Evolutionary conservation across 1,284 basidiomycete genomes (phyloP).

Genomic region (Cutaneotrichosporon spelunceum): DNA sequence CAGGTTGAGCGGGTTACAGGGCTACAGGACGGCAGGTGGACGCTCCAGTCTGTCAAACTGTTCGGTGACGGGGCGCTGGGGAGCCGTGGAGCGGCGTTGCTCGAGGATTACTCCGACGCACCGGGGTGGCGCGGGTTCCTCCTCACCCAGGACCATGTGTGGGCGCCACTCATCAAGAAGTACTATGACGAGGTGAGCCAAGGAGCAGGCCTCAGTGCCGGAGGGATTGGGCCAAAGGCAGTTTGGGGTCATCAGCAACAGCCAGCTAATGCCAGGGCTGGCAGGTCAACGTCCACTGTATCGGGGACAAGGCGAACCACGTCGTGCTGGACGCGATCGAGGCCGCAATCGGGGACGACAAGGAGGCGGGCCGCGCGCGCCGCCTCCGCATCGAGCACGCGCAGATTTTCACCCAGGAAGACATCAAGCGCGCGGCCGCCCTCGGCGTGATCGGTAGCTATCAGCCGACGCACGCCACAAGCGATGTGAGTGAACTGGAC

Average conservation of each 20-base stretch:
- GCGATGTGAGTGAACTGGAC: constrained; percentile 47
- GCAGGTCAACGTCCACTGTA: constrained; percentile 71
- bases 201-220: no score
- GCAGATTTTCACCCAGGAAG: constrained; percentile 71
- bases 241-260: no score
- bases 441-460: constrained; percentile 86
- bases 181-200: constrained; percentile 59
- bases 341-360: constrained; percentile 55
- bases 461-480: constrained; percentile 78
- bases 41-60: constrained; percentile 75
- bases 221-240: no score
- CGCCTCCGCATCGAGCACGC: constrained; percentile 85
- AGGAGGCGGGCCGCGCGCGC: constrained; percentile 39
- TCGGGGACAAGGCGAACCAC: constrained; percentile 84
- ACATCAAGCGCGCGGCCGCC: constrained; percentile 65
- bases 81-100: constrained; percentile 83
- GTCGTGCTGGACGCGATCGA: constrained; percentile 77
- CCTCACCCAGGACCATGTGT: constrained; percentile 57
- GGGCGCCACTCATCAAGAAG: constrained; percentile 59
- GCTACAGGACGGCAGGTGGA: constrained; percentile 58
- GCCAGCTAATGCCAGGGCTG: constrained; percentile 13
- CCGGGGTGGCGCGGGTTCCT: constrained; percentile 68
- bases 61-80: constrained; percentile 78
- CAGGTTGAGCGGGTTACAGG: constrained; percentile 58
- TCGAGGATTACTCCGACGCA: constrained; percentile 78